phyloP scores from a whole-genome alignment of 345 rosid species.

The Isatis tinctoria region DNA sequence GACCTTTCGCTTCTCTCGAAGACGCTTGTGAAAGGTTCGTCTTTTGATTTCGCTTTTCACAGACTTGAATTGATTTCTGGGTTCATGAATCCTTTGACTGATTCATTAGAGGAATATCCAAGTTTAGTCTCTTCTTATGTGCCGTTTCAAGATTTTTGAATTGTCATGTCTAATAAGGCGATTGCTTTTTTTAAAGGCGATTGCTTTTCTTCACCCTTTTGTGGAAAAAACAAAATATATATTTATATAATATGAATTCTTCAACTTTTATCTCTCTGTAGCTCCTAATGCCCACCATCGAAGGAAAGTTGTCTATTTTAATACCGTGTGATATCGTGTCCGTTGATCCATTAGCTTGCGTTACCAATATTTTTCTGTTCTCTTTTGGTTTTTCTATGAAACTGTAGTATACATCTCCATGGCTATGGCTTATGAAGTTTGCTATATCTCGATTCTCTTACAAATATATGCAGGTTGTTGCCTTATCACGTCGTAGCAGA shows the following conservation, averaged over 20 bases:
- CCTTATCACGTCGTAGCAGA: constrained; percentile 94
- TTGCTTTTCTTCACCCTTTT: background rate
- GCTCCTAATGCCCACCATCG: background rate
- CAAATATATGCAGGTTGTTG: constrained; percentile 52
- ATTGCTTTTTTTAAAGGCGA: too few relatives aligned
- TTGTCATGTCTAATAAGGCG: background rate
- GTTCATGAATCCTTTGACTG: background rate
- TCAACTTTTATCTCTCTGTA: background rate
- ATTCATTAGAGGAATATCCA: background rate
- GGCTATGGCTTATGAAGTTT: background rate
- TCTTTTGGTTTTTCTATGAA: background rate
- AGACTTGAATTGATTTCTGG: background rate
- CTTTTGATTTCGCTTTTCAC: background rate
- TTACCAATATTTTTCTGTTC: background rate
- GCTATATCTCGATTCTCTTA: constrained; percentile 7
- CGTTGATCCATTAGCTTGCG: background rate
- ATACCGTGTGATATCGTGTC: background rate
- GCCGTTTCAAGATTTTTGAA: background rate
- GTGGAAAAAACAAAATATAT: too few relatives aligned
- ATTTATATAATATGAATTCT: too few relatives aligned
- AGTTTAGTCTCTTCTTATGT: background rate
- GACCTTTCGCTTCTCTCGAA: constrained; percentile 80
- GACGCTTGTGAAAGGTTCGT: constrained; percentile 93
- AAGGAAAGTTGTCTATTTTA: background rate
- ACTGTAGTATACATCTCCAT: background rate